Evolutionary conservation across 352 stramenopile genomes (phyloP).

Genomic region (Phytopythium sindhum): DNA sequence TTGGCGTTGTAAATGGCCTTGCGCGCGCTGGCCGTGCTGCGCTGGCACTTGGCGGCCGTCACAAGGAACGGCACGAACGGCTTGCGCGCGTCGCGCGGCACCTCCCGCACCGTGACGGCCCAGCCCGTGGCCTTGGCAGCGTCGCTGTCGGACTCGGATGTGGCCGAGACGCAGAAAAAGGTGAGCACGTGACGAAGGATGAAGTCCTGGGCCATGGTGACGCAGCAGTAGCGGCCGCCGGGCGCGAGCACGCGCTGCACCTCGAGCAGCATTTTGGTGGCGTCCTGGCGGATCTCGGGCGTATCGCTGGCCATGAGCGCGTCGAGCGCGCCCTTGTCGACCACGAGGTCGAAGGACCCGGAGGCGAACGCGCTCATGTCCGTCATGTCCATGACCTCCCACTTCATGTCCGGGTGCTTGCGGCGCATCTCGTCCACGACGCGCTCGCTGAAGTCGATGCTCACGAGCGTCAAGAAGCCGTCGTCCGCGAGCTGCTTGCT

Average conservation of each 20-base stretch:
- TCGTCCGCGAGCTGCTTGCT: slow-evolving; percentile 53
- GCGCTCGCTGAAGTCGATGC: slow-evolving; percentile 69
- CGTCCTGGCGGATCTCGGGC: slow-evolving; percentile 32
- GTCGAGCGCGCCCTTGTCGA: slow-evolving; percentile 84
- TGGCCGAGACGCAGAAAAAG: slow-evolving; percentile 29
- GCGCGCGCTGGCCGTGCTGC: slow-evolving; percentile 9
- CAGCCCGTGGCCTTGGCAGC: slow-evolving; percentile 12
- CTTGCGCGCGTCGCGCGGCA: slow-evolving; percentile 38
- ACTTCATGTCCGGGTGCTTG: slow-evolving; percentile 55
- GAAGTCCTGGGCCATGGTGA: slow-evolving; percentile 81
- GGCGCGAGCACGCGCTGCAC: slow-evolving; percentile 54
- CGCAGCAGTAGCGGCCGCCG: slow-evolving; percentile 63
- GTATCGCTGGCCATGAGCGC: slow-evolving; percentile 61
- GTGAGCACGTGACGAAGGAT: slow-evolving; percentile 58
- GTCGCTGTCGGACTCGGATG: neutral
- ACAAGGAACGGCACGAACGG: slow-evolving; percentile 55
- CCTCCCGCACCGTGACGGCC: slow-evolving; percentile 36
- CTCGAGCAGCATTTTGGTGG: slow-evolving; percentile 65
- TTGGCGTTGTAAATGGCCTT: slow-evolving; percentile 45
- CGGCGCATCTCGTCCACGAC: slow-evolving; percentile 79
- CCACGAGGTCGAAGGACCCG: slow-evolving; percentile 62
- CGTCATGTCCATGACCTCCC: slow-evolving; percentile 82
- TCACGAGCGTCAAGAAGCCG: slow-evolving; percentile 54
- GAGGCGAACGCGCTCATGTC: slow-evolving; percentile 36
- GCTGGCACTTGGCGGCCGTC: slow-evolving; percentile 32